Conservation (phyloP, 768 basidiomycete genomes). For the Leccinum rimulosum region DNA sequence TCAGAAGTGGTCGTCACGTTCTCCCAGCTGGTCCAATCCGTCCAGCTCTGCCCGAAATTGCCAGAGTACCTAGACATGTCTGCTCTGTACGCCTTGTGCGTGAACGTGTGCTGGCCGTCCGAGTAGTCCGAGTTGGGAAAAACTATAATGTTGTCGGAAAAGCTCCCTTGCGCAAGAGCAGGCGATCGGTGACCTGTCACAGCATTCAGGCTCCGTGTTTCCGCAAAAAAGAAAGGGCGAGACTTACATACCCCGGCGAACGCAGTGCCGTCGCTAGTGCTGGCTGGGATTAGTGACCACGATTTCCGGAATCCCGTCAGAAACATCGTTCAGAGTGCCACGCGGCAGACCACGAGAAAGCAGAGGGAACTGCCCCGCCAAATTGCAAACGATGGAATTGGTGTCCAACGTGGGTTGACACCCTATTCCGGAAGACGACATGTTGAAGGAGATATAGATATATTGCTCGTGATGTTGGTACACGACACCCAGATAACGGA, state of each 20-base stretch:
- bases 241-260: slow-evolving; percentile 53
- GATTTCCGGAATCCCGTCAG: slow-evolving; percentile 81
- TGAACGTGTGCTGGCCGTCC: slow-evolving; percentile 68
- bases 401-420: slow-evolving; percentile 51
- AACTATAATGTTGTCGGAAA: slow-evolving; percentile 71
- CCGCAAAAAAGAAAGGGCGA: not conserved
- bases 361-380: slow-evolving; percentile 56
- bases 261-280: slow-evolving; percentile 38
- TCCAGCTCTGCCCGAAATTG: slow-evolving; percentile 86
- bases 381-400: slow-evolving; percentile 43
- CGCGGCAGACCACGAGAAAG: slow-evolving; percentile 67
- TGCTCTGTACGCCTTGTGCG: slow-evolving; percentile 82
- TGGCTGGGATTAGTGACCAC: slow-evolving; percentile 52
- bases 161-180: slow-evolving; percentile 78
- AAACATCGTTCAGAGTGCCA: slow-evolving; percentile 68
- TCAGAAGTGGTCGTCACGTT: slow-evolving; percentile 56
- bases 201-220: slow-evolving; percentile 4
- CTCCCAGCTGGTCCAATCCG: slow-evolving; percentile 78
- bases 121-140: slow-evolving; percentile 78
- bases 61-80: slow-evolving; percentile 85
- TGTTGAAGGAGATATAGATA: slow-evolving; percentile 51
- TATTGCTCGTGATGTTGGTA: slow-evolving; percentile 55
- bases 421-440: slow-evolving; percentile 67
- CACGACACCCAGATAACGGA: slow-evolving; percentile 54
- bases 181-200: slow-evolving; percentile 60